These are phyloP conservation scores for Fusarium torulosum DNA, from an alignment of 2,329 filamentous ascomycete species.

Conservation along the genomic window DNA sequence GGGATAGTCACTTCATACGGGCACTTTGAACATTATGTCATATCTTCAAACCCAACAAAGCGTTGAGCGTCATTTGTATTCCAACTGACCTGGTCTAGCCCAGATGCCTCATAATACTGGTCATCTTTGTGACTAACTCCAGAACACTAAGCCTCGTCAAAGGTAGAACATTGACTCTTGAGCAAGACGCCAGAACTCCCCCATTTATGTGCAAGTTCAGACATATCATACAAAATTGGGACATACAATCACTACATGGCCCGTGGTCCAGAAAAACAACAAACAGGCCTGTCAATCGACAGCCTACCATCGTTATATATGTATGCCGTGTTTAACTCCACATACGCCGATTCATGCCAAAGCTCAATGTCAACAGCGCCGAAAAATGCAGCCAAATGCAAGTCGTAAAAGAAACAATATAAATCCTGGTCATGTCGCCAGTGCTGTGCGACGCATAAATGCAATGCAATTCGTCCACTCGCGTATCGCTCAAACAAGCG, in stretches of 20 bases:
- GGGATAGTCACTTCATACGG: conserved; percentile 2
- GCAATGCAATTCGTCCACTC: neutral
- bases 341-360: conserved; percentile 29
- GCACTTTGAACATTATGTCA: neutral
- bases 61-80: conserved; percentile 25
- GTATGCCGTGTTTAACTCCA: conserved; percentile 35
- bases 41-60: conserved; percentile 27
- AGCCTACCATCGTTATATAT: conserved; percentile 19
- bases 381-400: conserved; percentile 34
- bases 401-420: conserved; percentile 15
- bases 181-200: conserved; percentile 30
- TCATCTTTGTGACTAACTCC: conserved; percentile 25
- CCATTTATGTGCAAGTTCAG: conserved; percentile 30
- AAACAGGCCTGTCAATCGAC: conserved; percentile 5
- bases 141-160: conserved; percentile 24
- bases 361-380: conserved; percentile 38
- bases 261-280: conserved; percentile 22
- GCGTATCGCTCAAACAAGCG: conserved; percentile 39
- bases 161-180: conserved; percentile 8
- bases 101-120: conserved; percentile 24
- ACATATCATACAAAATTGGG: conserved; percentile 39
- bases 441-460: conserved; percentile 1
- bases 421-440: conserved; percentile 13
- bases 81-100: conserved; percentile 23
- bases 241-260: conserved; percentile 20